Evolutionary conservation across 768 basidiomycete species (phyloP), one percentile per base, ranked within the genome.

Genomic region (Trametes punicea): DNA sequence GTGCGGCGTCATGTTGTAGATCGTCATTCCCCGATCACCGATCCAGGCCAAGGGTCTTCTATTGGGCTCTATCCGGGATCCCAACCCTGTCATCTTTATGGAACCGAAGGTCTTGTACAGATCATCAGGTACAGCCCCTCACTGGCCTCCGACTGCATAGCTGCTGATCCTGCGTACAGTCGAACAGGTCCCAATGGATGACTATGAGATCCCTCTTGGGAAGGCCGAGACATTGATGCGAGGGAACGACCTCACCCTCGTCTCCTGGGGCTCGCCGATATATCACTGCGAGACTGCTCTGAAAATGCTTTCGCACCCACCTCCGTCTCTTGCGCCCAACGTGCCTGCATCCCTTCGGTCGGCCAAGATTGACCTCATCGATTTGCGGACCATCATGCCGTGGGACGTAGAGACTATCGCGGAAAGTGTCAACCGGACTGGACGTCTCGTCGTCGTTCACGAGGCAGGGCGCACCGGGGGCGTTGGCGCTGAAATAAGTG

Each of bases 11-110:
- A 50, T 23, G 20, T 46, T 7, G 29, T 52, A 75, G 73, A 74
- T 97, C 52, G 91, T 97, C n/a, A 89, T 98, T 39, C 94, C 94
- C 3, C 87, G 94, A 34, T 93, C 93, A 2, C 94, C 94, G 0
- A 84, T 95, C 33, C 94, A 98, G 75, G 93, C 93, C n/a, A 97
- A 97, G 71, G 94, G 94, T 0, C 76, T 98, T 2, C 75, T 98
- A 4, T 77, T 97, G 8, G 81, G 84, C 15, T 85, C 93, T 0
- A 92, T 98, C 51, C 83, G 93, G 31, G 94, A 98, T 65, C 90
- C 92, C 0, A 95, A 95, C 65, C 95, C 95, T 0, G 90, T 93
- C 13, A 83, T 98, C 40, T 92, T 98, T 70, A 91, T 98, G 86
- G 94, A 98, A 70, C 94, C 94, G 41, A 87, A 98, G 74, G 81